Conservation (phyloP, 257 asterid species). For the Solanum chilense region DNA sequence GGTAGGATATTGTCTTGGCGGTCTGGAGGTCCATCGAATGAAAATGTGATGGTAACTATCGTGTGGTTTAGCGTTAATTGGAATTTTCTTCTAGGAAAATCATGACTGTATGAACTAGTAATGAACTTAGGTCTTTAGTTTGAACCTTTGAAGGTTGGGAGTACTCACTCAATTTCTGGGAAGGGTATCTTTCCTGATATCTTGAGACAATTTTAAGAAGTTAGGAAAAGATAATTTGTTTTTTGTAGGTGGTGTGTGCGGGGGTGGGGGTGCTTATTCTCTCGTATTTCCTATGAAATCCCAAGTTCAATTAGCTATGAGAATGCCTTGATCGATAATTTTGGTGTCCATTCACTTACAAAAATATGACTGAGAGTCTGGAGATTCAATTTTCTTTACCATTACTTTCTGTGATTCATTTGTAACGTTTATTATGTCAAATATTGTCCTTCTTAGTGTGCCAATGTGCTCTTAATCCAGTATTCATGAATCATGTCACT, state of each 20-base stretch:
- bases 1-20: conserved; percentile 79
- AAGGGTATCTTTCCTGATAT: background rate
- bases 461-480: background rate
- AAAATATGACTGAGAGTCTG: background rate
- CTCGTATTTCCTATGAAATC: background rate
- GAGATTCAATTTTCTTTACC: background rate
- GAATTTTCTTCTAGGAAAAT: background rate
- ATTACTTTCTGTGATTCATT: background rate
- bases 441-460: background rate
- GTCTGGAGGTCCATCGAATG: conserved; percentile 46
- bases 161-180: background rate
- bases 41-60: conserved; percentile 56
- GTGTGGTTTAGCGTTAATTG: background rate
- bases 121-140: background rate
- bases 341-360: background rate
- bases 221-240: background rate
- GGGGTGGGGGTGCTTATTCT: background rate
- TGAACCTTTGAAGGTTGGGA: background rate
- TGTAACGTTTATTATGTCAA: background rate
- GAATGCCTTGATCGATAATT: background rate
- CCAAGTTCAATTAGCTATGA: background rate
- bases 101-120: background rate
- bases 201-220: background rate
- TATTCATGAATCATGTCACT: background rate
- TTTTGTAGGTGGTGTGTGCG: background rate